phyloP scores from a whole-genome alignment of 2,329 filamentous ascomycete species.

The Tolypocladium album region DNA sequence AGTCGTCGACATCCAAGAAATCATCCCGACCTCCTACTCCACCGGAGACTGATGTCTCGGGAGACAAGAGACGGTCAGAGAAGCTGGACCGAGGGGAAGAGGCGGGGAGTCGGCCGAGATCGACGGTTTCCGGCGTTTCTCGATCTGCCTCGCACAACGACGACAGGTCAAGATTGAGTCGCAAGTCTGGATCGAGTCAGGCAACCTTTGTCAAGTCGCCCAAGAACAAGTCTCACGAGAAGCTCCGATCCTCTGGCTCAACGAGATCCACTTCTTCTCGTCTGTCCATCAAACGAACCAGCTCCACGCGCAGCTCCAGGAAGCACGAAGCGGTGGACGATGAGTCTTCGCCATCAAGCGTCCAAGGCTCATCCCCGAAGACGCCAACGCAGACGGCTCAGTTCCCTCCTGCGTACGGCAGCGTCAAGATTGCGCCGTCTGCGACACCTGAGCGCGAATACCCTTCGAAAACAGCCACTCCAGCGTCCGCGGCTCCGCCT shows the following conservation, averaged over 20 bases:
- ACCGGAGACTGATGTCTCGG: conserved; percentile 51
- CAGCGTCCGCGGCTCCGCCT: conserved; percentile 23
- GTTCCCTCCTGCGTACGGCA: conserved; percentile 35
- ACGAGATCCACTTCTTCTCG: conserved; percentile 22
- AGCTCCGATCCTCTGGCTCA: conserved; percentile 23
- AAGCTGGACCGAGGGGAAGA: conserved; percentile 16
- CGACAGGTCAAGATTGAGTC: conserved; percentile 40
- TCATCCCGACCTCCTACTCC: conserved; percentile 47
- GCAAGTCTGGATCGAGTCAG: conserved; percentile 48
- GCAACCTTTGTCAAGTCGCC: conserved; percentile 38
- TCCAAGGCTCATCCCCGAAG: conserved; percentile 46
- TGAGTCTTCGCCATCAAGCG: conserved; percentile 34
- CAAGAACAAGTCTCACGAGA: conserved; percentile 22
- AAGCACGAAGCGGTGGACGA: conserved; percentile 29
- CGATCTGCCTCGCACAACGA: conserved; percentile 35
- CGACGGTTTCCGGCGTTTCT: conserved; percentile 31
- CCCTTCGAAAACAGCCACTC: conserved; percentile 28
- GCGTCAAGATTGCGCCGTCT: conserved; percentile 24
- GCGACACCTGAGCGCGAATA: conserved; percentile 21
- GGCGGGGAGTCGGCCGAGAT: conserved; percentile 25
- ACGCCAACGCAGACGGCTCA: conserved; percentile 47
- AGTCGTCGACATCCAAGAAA: conserved; percentile 26
- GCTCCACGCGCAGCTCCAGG: conserved; percentile 21
- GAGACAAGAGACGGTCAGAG: conserved; percentile 25
- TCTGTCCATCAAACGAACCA: conserved; percentile 23